phyloP scores from a whole-genome alignment of 257 asterid genomes.

The Nicotiana sylvestris region DNA sequence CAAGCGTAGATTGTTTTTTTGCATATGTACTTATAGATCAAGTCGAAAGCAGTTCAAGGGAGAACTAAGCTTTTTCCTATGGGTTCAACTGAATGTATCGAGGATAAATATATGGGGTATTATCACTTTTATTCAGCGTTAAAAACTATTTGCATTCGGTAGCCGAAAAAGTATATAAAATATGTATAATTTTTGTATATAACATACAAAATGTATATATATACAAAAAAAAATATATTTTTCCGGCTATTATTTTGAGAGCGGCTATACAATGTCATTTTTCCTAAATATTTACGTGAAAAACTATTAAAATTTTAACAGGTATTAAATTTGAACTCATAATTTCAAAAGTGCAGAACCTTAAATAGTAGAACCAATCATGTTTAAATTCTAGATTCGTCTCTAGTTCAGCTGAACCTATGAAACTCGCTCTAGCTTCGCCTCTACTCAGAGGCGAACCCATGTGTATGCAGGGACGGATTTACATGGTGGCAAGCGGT shows the following conservation, averaged over 20 bases:
- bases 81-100: neutral
- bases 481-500: no score
- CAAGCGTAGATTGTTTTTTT: neutral
- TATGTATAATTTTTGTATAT: no score
- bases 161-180: no score
- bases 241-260: no score
- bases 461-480: no score
- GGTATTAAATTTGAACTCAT: neutral
- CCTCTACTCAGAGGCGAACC: neutral
- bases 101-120: no score
- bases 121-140: no score
- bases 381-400: neutral
- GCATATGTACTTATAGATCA: neutral
- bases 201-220: no score
- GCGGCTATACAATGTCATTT: no score
- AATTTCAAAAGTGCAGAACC: neutral
- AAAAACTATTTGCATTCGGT: neutral
- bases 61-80: neutral
- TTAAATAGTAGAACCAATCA: neutral
- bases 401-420: neutral
- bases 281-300: neutral
- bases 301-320: neutral
- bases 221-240: no score
- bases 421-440: neutral
- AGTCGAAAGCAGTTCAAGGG: neutral